Evolutionary conservation across 1,139 yeast genomes (phyloP), one percentile per base, ranked within the genome.

Genomic region (Pneumocystis canis): DNA sequence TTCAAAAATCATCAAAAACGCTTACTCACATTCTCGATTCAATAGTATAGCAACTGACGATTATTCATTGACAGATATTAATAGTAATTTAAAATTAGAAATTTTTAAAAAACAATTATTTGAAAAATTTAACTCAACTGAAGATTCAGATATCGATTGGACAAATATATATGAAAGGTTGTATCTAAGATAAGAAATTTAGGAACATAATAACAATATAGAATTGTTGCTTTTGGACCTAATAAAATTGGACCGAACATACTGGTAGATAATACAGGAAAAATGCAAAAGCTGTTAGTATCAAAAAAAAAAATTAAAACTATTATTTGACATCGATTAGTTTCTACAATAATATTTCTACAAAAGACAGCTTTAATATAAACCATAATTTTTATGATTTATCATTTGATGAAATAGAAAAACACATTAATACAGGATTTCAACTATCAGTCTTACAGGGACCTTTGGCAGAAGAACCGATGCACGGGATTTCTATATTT

Each of bases 391-490:
- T 20, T 3, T n/a, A 32, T 20, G 11, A 30, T n/a, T 37, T 62
- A 53, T 58, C 63, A 16, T 25, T 63, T 18, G 41, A 59, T 28
- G 66, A 64, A 37, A 84, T 77, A 71, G 89, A 84, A 67, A 84
- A 84, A 63, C 82, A 85, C 69, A 74, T 92, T 5, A 71, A 87
- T 60, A 85, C 87, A 68, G 98, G 96, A 0, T 90, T 89, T 73
- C 95, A 89, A 71, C 75, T 89, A 61, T 89, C 96, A 1, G 82
- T 84, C 62, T 78, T 80, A 60, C 89, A 84, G 70, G 99, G 99
- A 0, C 97, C 97, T 0, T 77, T 94, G 62, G 84, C 94, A 0
- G 82, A 85, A 3, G 99, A 94, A 72, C 92, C 90, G 0, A 80
- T 89, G 53, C 94, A 89, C 72, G 97, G 97, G 2, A 80, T 86